These are phyloP conservation scores for Funneliformis geosporum DNA, from an alignment of 192 early-diverging fungal genomes.

Conservation along the genomic window DNA sequence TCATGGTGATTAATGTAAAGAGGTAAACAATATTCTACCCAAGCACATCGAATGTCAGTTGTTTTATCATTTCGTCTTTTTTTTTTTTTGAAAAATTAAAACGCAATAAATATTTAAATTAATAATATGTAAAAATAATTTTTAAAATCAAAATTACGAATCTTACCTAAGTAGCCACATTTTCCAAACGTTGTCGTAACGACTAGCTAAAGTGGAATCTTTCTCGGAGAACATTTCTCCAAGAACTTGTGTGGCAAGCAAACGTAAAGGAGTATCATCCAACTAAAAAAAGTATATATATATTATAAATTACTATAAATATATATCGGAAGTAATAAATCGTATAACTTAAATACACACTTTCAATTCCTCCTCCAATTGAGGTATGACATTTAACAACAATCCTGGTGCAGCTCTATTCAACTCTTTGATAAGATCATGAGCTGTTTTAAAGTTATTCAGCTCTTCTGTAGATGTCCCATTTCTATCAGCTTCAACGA, in stretches of 20 bases:
- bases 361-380: conserved; percentile 89
- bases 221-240: conserved; percentile 89
- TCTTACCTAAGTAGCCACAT: conserved; percentile 78
- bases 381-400: conserved; percentile 88
- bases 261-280: conserved; percentile 76
- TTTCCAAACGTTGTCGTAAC: conserved; percentile 82
- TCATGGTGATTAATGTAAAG: conserved; percentile 74
- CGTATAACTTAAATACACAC: conserved; percentile 36
- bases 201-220: conserved; percentile 64
- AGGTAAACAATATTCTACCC: conserved; percentile 65
- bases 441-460: conserved; percentile 65
- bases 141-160: not conserved
- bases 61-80: conserved; percentile 77
- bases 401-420: conserved; percentile 72
- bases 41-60: conserved; percentile 66
- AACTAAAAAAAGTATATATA: conserved; percentile 37
- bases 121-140: not conserved
- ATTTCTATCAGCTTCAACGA: conserved; percentile 59
- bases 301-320: too few relatives aligned
- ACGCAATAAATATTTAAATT: not conserved
- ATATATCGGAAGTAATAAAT: too few relatives aligned
- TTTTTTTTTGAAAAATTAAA: not conserved
- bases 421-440: conserved; percentile 81
- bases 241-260: conserved; percentile 73
- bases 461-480: conserved; percentile 50